Base-by-base conservation (phyloP, 768 basidiomycete genomes). In the Lanmaoa rubissima region DNA sequence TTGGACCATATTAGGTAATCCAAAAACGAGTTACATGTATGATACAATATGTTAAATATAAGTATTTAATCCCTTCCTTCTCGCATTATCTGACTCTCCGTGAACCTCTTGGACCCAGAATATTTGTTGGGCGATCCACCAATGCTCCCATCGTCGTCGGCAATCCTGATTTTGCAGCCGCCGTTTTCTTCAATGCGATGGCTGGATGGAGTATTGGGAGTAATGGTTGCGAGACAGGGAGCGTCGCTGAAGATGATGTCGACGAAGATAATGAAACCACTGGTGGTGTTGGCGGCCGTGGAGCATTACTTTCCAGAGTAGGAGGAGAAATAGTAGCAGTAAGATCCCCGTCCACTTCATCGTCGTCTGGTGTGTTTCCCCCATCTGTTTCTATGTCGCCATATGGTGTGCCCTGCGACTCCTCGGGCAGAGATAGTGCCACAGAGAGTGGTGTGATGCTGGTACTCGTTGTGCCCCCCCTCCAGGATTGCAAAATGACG, bases 401-500 rank as follows among this genome's bases (percentile, higher is more conserved):
- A 39, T 70, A 61, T 19, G 48, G 57, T 24, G 42, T 41, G 5
- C 53, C 65, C 9, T 60, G 65, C n/a, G 51, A 58, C 35, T 65
- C 70, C 8, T 69, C 76, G 2, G 74, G 69, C 24, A 75, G 57
- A 31, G 69, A 70, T 12, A 72, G 69, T 53, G 74, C 70, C 48
- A 76, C 73, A 13, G 75, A 75, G 17, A 75, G 55, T 57, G 78
- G 76, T 1, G 74, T 75, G 45, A 75, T 73, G 44, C 70, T 74
- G 28, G 64, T 65, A 6, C 63, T 70, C 24, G 57, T 44, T 10
- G 71, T 68, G 8, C 68, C 71, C 48, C 73, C 73, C 67, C 76
- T 76, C 79, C 82, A 82, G 38, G 75, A 73, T 42, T 76, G 74
- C 46, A 94, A 62, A 31, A 94, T 70, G 7, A 76, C 74, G 4